Conservation (phyloP, 1,284 basidiomycete species). For the Leccinum pachyderme region DNA sequence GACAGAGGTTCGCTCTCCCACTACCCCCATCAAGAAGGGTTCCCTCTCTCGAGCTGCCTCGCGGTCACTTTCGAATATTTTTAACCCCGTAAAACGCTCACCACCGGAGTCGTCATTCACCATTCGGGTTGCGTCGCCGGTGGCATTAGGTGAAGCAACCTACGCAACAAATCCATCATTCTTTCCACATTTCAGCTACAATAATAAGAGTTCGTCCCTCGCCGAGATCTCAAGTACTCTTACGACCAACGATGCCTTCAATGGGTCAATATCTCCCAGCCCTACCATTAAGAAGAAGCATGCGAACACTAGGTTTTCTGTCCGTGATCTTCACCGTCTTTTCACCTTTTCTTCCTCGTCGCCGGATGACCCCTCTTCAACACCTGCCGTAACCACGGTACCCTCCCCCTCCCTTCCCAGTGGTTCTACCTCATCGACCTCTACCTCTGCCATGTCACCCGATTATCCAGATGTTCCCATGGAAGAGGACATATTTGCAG, state of each 20-base stretch:
- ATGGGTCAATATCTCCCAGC: slow-evolving; percentile 11
- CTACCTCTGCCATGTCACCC: slow-evolving; percentile 15
- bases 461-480: slow-evolving; percentile 16
- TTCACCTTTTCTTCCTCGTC: slow-evolving; percentile 37
- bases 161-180: slow-evolving; percentile 9
- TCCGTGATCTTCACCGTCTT: slow-evolving; percentile 35
- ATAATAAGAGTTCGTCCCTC: slow-evolving; percentile 9
- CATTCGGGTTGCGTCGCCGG: slow-evolving; percentile 3
- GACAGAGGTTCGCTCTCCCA: slow-evolving; percentile 4
- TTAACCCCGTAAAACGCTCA: slow-evolving; percentile 19
- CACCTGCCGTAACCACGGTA: slow-evolving; percentile 2
- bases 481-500: slow-evolving; percentile 17
- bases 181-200: slow-evolving; percentile 6
- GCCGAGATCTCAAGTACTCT: slow-evolving; percentile 13
- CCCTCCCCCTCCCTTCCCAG: slow-evolving; percentile 1
- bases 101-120: slow-evolving; percentile 11
- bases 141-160: slow-evolving; percentile 1
- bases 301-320: slow-evolving; percentile 23
- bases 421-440: slow-evolving; percentile 7
- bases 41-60: slow-evolving; percentile 22
- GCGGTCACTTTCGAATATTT: slow-evolving; percentile 27
- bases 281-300: slow-evolving; percentile 19
- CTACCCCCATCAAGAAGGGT: slow-evolving; percentile 7
- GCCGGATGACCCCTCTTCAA: slow-evolving; percentile 13
- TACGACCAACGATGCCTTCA: slow-evolving; percentile 18